Base-by-base conservation (phyloP, 495 filamentous ascomycete species). In the Talaromyces liani region DNA sequence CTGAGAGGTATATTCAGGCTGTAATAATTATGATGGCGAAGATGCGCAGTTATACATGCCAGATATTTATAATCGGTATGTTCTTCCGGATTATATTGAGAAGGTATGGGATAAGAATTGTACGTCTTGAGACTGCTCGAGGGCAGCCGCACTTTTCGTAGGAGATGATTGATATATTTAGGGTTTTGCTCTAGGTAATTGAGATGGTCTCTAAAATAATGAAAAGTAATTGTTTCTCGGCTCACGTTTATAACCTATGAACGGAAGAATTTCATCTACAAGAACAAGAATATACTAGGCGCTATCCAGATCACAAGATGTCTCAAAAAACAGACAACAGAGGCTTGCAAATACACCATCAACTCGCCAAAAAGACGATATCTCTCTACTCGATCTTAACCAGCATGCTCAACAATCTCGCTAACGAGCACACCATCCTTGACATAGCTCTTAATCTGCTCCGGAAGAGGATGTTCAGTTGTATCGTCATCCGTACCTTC, bases 331-430 rank as follows among this genome's bases (percentile, higher is more conserved):
- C 45, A 49, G 45, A 18, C 36, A 41, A 49, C 45, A 18, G 45
- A 49, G 45, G 18, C 45, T 18, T 49, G 18, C 18, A 49, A 20
- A 49, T 18, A 49, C n/a, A 18, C 45, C 6, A 36, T 36, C 33
- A 36, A 36, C 33, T 36, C 33, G 10, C 33, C 33, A 36, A 49
- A 49, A 49, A 49, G 10, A 49, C 6, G 22, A 20, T 4, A 9
- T 4, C 4, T 4, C 4, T 18, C 45, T 14, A 49, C 36, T 41
- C 36, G 10, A 2, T 49, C 16, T 22, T 80, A 92, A 58, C 92
- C 91, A 60, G 87, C 85, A 76, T 96, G 91, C 66, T 92, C 91
- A 16, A 96, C 92, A 70, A 97, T 96, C 80, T 96, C 91, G 69
- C 80, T 92, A 18, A 90, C 83, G 65, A 96, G 69, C 64, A 87